Evolutionary conservation across 78 protist genomes (phyloP).

Genomic region (Chrysochromulina tobinii): DNA sequence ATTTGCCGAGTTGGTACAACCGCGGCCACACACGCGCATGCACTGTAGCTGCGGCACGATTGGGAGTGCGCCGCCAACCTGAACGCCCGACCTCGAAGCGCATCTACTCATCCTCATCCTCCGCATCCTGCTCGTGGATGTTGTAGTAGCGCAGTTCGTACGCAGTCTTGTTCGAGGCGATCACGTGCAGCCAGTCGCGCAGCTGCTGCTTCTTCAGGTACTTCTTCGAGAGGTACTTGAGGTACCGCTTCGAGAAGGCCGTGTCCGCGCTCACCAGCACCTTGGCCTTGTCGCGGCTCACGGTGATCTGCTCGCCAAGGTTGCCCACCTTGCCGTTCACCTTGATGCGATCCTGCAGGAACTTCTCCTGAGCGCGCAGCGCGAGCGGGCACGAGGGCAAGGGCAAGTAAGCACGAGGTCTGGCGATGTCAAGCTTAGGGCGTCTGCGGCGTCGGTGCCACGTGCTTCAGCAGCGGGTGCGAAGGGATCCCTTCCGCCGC

Average conservation of each 20-base stretch:
- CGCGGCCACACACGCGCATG: too few species aligned
- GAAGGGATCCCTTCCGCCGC: too few species aligned
- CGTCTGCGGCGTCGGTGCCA: too few species aligned
- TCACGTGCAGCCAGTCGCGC: constrained; percentile 89
- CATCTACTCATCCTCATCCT: constrained; percentile 31
- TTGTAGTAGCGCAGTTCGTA: constrained; percentile 82
- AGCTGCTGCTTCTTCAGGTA: constrained; percentile 84
- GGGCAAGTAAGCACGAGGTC: too few species aligned
- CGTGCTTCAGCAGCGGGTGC: too few species aligned
- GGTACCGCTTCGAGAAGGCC: constrained; percentile 84
- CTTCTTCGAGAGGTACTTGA: constrained; percentile 94
- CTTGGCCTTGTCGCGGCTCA: constrained; percentile 54
- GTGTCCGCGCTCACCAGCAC: constrained; percentile 55
- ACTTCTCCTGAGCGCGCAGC: constrained; percentile 38
- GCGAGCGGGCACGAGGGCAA: too few species aligned
- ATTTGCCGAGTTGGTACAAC: too few species aligned
- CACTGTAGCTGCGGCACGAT: too few species aligned
- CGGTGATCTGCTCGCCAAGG: constrained; percentile 72
- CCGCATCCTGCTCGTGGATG: constrained; percentile 66
- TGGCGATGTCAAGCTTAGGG: too few species aligned
- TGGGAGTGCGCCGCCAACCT: too few species aligned
- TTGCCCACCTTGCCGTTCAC: constrained; percentile 77
- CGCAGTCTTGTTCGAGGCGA: constrained; percentile 75
- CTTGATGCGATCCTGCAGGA: constrained; percentile 45
- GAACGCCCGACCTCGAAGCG: too few species aligned